phyloP scores from a whole-genome alignment of 2,329 filamentous ascomycete species.

The Curvularia spicifera region DNA sequence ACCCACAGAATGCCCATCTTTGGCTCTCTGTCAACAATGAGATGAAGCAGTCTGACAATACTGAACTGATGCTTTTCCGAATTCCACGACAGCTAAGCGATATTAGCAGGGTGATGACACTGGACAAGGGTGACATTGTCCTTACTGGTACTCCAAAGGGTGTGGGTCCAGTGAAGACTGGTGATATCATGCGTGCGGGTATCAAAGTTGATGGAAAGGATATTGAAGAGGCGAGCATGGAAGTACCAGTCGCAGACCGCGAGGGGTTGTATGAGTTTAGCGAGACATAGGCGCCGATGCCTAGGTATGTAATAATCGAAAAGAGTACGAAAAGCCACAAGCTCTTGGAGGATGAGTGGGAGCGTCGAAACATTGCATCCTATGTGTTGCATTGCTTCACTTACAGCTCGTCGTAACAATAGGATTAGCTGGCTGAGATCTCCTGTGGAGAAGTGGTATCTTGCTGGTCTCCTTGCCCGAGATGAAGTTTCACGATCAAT shows the following conservation, averaged over 20 bases:
- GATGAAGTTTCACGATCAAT: slow-evolving; percentile 9
- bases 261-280: slow-evolving; percentile 76
- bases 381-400: neutral
- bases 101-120: slow-evolving; percentile 92
- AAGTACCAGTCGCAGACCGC: slow-evolving; percentile 82
- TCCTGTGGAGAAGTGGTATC: neutral
- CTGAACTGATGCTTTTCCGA: slow-evolving; percentile 91
- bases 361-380: slow-evolving; percentile 6
- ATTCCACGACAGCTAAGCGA: slow-evolving; percentile 88
- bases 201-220: slow-evolving; percentile 81
- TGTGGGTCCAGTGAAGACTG: slow-evolving; percentile 82
- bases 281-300: slow-evolving; percentile 51
- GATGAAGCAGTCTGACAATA: slow-evolving; percentile 81
- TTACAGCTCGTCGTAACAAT: too few species aligned
- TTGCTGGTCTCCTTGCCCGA: neutral
- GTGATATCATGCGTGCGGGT: slow-evolving; percentile 86
- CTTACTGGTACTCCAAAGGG: slow-evolving; percentile 98
- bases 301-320: neutral
- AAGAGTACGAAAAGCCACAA: neutral
- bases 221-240: slow-evolving; percentile 81
- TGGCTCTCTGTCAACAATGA: slow-evolving; percentile 84
- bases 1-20: slow-evolving; percentile 88
- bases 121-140: slow-evolving; percentile 90
- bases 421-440: neutral
- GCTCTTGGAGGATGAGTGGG: neutral